Conservation (phyloP, 257 asterid genomes). For the Solanum etuberosum region DNA sequence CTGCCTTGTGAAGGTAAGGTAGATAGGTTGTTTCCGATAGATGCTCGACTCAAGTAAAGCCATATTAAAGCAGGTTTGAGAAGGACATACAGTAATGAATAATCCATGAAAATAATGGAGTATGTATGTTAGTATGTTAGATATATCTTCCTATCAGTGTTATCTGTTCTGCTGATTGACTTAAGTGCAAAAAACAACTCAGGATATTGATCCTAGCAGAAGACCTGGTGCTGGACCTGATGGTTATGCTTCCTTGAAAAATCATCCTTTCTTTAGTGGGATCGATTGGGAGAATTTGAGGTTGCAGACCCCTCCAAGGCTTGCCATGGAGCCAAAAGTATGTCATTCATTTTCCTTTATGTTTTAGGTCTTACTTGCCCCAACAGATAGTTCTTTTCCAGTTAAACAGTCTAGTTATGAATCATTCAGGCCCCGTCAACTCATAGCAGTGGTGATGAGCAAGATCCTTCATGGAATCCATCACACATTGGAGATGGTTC, state of each 20-base stretch:
- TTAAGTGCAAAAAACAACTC: constrained; percentile 5
- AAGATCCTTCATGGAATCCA: constrained; percentile 79
- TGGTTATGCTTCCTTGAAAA: constrained; percentile 76
- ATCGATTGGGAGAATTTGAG: constrained; percentile 68
- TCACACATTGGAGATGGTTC: constrained; percentile 68
- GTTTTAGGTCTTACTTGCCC: not conserved
- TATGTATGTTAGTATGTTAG: not conserved
- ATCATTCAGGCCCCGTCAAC: not conserved
- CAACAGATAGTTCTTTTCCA: not conserved
- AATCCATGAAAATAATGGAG: not conserved
- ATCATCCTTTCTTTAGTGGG: constrained; percentile 73
- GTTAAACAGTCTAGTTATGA: constrained; percentile 15
- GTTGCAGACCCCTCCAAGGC: constrained; percentile 61
- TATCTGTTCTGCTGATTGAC: not conserved
- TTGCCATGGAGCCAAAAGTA: constrained; percentile 67
- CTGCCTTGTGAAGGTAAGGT: not conserved
- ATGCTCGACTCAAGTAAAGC: not conserved
- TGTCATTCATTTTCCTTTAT: not conserved
- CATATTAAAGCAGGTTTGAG: not conserved
- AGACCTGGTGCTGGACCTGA: constrained; percentile 85
- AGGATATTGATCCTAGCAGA: constrained; percentile 89
- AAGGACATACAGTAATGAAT: not conserved
- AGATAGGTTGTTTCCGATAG: not conserved
- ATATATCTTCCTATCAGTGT: not conserved
- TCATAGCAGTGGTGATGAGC: constrained; percentile 33